Conservation (phyloP, 2,329 filamentous ascomycete genomes). For the Arthrobotrys pseudoclavata region DNA sequence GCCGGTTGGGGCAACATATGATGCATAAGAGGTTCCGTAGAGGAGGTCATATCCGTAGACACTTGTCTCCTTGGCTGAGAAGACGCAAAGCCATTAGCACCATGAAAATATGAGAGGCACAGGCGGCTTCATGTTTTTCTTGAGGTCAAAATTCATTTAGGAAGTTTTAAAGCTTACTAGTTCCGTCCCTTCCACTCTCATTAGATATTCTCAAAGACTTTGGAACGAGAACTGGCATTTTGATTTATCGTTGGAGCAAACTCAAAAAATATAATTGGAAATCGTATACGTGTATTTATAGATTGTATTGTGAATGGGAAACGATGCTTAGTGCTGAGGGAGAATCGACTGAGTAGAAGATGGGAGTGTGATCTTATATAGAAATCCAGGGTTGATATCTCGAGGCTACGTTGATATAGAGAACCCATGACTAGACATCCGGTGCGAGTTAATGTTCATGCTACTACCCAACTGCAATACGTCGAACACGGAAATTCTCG, state of each 20-base stretch:
- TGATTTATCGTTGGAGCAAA: not conserved
- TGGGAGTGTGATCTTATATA: not conserved
- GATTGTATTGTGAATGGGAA: not conserved
- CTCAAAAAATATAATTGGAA: not conserved
- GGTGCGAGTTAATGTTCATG: not conserved
- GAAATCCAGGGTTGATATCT: no score
- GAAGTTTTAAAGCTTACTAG: constrained; percentile 32
- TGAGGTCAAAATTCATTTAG: not conserved
- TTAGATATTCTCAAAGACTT: constrained; percentile 16
- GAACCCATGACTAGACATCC: not conserved
- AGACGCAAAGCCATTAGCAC: not conserved
- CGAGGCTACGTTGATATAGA: no score
- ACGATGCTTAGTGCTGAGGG: not conserved
- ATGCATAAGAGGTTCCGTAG: constrained; percentile 26
- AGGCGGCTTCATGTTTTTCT: not conserved
- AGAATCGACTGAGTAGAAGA: not conserved
- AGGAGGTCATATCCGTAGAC: constrained; percentile 35
- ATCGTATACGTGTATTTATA: not conserved
- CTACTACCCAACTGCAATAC: no score
- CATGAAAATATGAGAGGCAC: not conserved
- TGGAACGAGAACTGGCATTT: constrained; percentile 42
- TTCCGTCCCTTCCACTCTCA: constrained; percentile 10
- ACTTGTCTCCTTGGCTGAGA: constrained; percentile 20
- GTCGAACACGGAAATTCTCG: not conserved
- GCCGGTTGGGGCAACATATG: constrained; percentile 24